These are phyloP conservation scores for Thalassia testudinum DNA, from an alignment of 116 monocot species.

Conservation along the genomic window DNA sequence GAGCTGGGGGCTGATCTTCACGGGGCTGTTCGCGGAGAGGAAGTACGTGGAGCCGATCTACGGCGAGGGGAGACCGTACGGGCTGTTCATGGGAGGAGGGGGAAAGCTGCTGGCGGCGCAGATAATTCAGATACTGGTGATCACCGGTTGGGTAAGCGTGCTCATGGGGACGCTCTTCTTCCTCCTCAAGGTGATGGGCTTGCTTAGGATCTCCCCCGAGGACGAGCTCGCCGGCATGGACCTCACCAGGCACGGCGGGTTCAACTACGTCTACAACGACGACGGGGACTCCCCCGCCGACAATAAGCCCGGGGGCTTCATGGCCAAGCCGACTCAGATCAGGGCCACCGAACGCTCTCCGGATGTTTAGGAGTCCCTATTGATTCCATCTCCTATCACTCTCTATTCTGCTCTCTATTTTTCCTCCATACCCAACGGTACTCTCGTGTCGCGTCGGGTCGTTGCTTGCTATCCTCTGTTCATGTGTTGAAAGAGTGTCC, in stretches of 20 bases:
- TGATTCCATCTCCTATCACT: too few relatives aligned
- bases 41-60: conserved; percentile 63
- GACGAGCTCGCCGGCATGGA: conserved; percentile 53
- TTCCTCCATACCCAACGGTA: too few relatives aligned
- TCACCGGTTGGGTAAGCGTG: conserved; percentile 59
- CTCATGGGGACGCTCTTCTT: conserved; percentile 73
- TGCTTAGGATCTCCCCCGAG: conserved; percentile 40
- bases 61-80: conserved; percentile 26
- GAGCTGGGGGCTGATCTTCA: conserved; percentile 69
- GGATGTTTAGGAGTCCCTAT: too few relatives aligned
- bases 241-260: conserved; percentile 18
- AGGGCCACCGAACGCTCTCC: too few relatives aligned
- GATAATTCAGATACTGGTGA: conserved; percentile 37
- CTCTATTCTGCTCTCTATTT: too few relatives aligned
- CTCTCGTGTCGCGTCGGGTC: too few relatives aligned
- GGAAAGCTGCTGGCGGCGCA: conserved; percentile 52
- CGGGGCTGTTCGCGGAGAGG: conserved; percentile 49
- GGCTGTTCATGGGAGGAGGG: conserved; percentile 70
- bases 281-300: conserved; percentile 11
- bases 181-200: conserved; percentile 12
- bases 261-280: conserved; percentile 32
- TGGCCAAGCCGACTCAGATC: conserved; percentile 13
- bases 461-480: too few relatives aligned
- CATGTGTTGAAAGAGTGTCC: too few relatives aligned
- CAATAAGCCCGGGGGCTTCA: conserved; percentile 13